phyloP scores from a whole-genome alignment of 306 rosid species.

The Betula pendula region DNA sequence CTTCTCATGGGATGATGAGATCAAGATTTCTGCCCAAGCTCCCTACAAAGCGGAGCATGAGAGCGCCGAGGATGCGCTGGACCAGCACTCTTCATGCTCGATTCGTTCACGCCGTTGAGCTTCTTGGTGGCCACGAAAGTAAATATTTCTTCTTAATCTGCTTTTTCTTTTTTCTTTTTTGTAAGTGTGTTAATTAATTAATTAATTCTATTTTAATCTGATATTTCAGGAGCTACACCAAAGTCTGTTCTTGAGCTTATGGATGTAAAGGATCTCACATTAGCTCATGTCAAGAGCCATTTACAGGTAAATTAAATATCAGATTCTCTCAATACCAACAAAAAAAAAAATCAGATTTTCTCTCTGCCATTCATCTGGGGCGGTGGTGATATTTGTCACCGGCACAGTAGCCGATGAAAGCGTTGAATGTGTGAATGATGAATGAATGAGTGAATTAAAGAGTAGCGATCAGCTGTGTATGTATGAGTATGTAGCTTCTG shows the following conservation, averaged over 20 bases:
- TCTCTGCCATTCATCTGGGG: slow-evolving; percentile 27
- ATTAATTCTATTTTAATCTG: background rate
- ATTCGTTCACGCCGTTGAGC: slow-evolving; percentile 93
- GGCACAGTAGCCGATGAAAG: slow-evolving; percentile 58
- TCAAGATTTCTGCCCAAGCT: slow-evolving; percentile 75
- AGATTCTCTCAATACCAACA: background rate
- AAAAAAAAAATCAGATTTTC: background rate
- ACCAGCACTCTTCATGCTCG: slow-evolving; percentile 84
- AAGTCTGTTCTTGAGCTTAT: slow-evolving; percentile 95
- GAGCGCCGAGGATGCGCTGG: slow-evolving; percentile 97
- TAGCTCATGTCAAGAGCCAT: slow-evolving; percentile 98
- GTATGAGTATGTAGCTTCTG: slow-evolving; percentile 45
- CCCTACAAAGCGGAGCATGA: slow-evolving; percentile 78
- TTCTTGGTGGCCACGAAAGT: slow-evolving; percentile 98
- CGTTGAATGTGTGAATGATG: slow-evolving; percentile 42
- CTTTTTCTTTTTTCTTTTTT: background rate
- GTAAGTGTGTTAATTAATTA: background rate
- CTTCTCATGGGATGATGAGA: slow-evolving; percentile 63
- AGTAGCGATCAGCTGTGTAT: slow-evolving; percentile 27
- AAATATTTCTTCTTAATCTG: slow-evolving; percentile 15
- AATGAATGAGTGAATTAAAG: slow-evolving; percentile 28
- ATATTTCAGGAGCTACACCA: slow-evolving; percentile 79
- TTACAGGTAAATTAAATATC: slow-evolving; percentile 65
- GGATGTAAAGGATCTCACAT: slow-evolving; percentile 96
- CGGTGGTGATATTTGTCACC: slow-evolving; percentile 18